A percentile compares a stretch with the other conserved stretches of the same genome.
Conservation (phyloP, 2,329 filamentous ascomycete genomes). For the Sporothrix curviconia region DNA sequence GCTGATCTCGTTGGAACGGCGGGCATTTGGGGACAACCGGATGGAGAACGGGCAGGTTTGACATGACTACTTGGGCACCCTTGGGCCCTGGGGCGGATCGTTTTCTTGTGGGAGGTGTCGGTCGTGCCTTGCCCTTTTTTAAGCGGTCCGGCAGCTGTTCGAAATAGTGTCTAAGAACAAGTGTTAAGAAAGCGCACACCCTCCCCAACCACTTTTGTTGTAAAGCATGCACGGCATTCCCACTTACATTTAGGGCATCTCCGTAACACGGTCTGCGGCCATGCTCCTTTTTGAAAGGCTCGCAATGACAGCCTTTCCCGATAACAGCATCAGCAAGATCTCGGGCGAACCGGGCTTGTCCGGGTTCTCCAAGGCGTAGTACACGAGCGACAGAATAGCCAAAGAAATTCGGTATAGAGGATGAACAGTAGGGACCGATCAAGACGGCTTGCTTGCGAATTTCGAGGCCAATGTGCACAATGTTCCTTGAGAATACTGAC, state of each 20-base stretch:
- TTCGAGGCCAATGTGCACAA: conserved; percentile 72
- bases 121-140: conserved; percentile 41
- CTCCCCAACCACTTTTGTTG: too few relatives aligned
- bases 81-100: conserved; percentile 45
- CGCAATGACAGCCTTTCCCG: conserved; percentile 75
- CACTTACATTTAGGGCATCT: conserved; percentile 65
- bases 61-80: conserved; percentile 23
- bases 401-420: conserved; percentile 79
- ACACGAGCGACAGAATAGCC: conserved; percentile 70
- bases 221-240: too few relatives aligned
- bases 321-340: conserved; percentile 78
- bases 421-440: conserved; percentile 82
- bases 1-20: conserved; percentile 24
- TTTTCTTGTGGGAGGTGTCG: conserved; percentile 43
- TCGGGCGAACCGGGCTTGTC: conserved; percentile 68
- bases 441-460: conserved; percentile 31
- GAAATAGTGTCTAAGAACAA: conserved; percentile 60
- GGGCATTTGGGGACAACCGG: conserved; percentile 21
- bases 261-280: conserved; percentile 84
- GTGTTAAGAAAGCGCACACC: conserved; percentile 2
- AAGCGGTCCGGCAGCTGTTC: conserved; percentile 72
- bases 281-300: conserved; percentile 75
- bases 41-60: conserved; percentile 25
- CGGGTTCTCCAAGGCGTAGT: conserved; percentile 74
- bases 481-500: conserved; percentile 61